Evolutionary conservation across 805 yeast species (phyloP), one percentile per base, ranked within the genome.

Genomic region (Allodekkera sacchari): DNA sequence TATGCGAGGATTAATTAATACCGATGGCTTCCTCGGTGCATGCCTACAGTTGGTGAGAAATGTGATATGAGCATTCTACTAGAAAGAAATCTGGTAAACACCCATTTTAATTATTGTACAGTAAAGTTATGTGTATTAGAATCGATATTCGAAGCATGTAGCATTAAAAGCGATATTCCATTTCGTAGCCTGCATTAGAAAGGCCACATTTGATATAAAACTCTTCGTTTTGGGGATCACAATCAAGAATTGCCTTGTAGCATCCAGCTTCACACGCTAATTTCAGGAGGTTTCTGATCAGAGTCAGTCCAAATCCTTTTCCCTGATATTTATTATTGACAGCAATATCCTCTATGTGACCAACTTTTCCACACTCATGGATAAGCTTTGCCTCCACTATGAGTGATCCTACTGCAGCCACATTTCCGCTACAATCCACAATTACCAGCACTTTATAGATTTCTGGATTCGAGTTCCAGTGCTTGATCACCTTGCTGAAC

Each of bases 291-390:
- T 70, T 61, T 12, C 65, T 60, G 42, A 89, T 83, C 56, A 89
- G 53, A 12, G 66, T 58, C 43, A 66, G 62, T 0, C 98, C 98
- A 28, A 89, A 61, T 44, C 74, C 74, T 50, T 79, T 77, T 6
- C 98, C 98, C 50, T 88, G 96, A 51, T 83, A 83, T 13, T 66
- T 59, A 19, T 54, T 51, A 13, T 75, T 66, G 4, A 89, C 94
- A 1, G 96, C 80, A 38, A 89, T 89, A 53, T 89, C 98, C 50
- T 89, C 98, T 41, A 89, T 81, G 59, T 89, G 97, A 2, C 97
- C 97, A 4, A 84, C 94, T 32, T 68, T 56, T 0, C 95, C 94
- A 53, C 92, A 76, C 24, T 63, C 72, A 57, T 89, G 98, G 40
- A 92, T 85, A 40, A 80, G 59, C 55, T 89, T 89, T 30, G 68